Evolutionary conservation across 805 yeast genomes (phyloP).

Genomic region (Candida ortonii): DNA sequence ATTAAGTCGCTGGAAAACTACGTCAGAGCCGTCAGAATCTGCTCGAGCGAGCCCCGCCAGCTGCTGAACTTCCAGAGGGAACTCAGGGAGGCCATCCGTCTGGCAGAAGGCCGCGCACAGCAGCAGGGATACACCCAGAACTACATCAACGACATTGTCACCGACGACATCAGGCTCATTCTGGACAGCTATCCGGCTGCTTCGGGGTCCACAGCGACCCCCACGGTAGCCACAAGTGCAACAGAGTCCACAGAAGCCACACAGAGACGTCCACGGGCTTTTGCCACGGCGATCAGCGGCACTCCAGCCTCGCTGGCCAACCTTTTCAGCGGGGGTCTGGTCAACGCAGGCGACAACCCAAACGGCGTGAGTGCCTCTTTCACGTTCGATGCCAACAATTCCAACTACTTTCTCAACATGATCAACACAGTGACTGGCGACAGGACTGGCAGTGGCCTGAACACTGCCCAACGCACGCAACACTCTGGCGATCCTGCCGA

Average conservation of each 20-base stretch:
- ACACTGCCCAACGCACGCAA: too few relatives aligned
- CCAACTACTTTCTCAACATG: slow-evolving; percentile 5
- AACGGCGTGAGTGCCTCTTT: slow-evolving; percentile 10
- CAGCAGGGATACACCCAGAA: slow-evolving; percentile 33
- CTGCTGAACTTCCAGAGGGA: slow-evolving; percentile 26
- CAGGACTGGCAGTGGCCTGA: background rate
- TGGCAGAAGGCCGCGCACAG: slow-evolving; percentile 30
- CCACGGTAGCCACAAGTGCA: slow-evolving; percentile 17
- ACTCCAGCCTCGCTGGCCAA: slow-evolving; percentile 16
- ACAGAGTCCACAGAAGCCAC: slow-evolving; percentile 12
- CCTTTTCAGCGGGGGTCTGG: slow-evolving; percentile 10
- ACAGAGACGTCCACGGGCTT: slow-evolving; percentile 15
- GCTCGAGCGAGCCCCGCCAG: slow-evolving; percentile 18
- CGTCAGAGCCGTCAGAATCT: slow-evolving; percentile 32
- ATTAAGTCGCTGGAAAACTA: slow-evolving; percentile 36
- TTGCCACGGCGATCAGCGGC: slow-evolving; percentile 17
- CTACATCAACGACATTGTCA: slow-evolving; percentile 27
- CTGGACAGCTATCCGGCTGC: slow-evolving; percentile 22
- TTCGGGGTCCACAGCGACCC: slow-evolving; percentile 4
- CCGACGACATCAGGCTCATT: slow-evolving; percentile 23
- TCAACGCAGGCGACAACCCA: slow-evolving; percentile 1
- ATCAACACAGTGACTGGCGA: slow-evolving; percentile 4
- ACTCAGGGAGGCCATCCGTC: slow-evolving; percentile 26
- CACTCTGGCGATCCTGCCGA: background rate
- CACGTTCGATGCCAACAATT: slow-evolving; percentile 9